Evolutionary conservation across 495 filamentous ascomycete genomes (phyloP), one percentile per base, ranked within the genome.

Genomic region (Lentithecium fluviatile): DNA sequence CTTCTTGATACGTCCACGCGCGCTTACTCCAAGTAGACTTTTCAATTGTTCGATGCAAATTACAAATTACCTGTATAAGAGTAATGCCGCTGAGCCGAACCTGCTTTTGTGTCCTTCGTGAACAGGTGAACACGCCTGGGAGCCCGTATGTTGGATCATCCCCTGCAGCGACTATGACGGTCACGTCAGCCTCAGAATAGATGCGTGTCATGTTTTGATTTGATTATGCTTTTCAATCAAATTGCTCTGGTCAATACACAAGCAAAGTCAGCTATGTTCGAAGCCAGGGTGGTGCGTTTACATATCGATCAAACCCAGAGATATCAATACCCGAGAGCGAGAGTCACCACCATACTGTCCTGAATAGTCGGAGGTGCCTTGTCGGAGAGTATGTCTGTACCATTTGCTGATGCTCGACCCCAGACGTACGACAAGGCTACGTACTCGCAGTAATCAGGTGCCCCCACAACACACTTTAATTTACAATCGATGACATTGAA

Each of bases 1-100:
- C 46, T 50, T 50, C 46, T 21, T 50, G 46, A 25, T 50, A 50
- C 6, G 46, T 50, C 46, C 46, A 50, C 10, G 21, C 46, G 5
- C 46, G 21, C 13, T n/a, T 50, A n/a, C 5, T 20, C 21, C 26
- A 50, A 11, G 21, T 6, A 25, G 46, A 50, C 46, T 11, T 19
- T 5, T 6, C 5, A 23, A 50, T 20, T 13, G n/a, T n/a, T 24
- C 26, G 12, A 25, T 15, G 40, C 6, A 20, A 3, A 15, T 43
- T 32, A 10, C 4, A 15, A 6, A 43, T 6, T 15, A 43, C 13
- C 40, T 43, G 40, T 6, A 43, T 13, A n/a, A 43, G 40, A 6
- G 3, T 15, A 6, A 43, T n/a, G 15, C 15, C 19, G 3, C 19
- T 13, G 15, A 43, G 3, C 13, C 6, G 15, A 43, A 43, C 40